phyloP scores from a whole-genome alignment of 805 yeast genomes.

The Cephaloascus fragrans region DNA sequence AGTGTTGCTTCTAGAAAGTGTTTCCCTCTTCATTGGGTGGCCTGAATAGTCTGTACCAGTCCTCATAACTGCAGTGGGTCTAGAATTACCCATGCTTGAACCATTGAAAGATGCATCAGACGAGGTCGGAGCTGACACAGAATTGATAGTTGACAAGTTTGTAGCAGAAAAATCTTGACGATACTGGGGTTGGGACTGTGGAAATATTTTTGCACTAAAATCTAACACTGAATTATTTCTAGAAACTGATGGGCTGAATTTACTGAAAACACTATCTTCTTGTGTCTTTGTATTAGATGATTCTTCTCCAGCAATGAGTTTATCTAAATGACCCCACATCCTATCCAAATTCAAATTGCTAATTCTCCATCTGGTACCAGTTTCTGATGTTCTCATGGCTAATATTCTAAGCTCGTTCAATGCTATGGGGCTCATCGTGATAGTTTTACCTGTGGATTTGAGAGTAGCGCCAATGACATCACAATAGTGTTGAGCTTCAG shows the following conservation, averaged over 20 bases:
- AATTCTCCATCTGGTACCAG: constrained; percentile 50
- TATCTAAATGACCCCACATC: constrained; percentile 84
- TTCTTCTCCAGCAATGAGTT: constrained; percentile 81
- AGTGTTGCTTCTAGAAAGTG: background rate
- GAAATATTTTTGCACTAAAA: constrained; percentile 8
- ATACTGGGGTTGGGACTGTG: background rate
- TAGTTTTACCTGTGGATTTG: constrained; percentile 21
- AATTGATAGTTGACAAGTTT: background rate
- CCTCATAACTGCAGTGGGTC: constrained; percentile 2
- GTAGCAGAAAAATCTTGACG: background rate
- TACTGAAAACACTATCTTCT: constrained; percentile 55
- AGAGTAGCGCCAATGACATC: constrained; percentile 35
- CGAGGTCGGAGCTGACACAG: constrained; percentile 1
- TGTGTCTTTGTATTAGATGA: constrained; percentile 21
- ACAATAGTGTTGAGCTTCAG: constrained; percentile 53
- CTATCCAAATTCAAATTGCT: constrained; percentile 63
- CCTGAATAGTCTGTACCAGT: background rate
- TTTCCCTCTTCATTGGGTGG: background rate
- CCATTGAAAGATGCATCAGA: background rate
- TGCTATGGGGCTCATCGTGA: constrained; percentile 9
- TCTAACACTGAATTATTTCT: constrained; percentile 36
- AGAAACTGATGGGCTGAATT: constrained; percentile 61
- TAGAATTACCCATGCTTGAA: background rate
- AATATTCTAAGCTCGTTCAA: constrained; percentile 24
- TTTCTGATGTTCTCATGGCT: constrained; percentile 35